These are phyloP conservation scores for Blechomonas ayalai DNA, from an alignment of 208 protist genomes.

Conservation along the genomic window DNA sequence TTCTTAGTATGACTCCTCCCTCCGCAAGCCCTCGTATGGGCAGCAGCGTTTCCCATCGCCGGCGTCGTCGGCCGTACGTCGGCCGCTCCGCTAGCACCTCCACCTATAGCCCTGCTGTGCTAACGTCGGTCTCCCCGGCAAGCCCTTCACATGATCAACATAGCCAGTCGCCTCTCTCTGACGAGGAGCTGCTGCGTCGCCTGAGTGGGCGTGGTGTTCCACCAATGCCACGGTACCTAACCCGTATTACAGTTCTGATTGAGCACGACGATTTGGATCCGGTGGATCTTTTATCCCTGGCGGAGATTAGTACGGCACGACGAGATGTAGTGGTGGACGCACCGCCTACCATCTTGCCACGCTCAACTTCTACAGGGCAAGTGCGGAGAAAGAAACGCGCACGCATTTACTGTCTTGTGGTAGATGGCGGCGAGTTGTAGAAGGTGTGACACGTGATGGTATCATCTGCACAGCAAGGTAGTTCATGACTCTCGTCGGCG, in stretches of 20 bases:
- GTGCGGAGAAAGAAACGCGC: conserved; percentile 5
- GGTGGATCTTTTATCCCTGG: conserved; percentile 54
- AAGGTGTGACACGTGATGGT: background rate
- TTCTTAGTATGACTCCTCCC: conserved; percentile 2
- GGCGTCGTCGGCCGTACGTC: background rate
- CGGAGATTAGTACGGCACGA: conserved; percentile 29
- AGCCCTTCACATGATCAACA: too few species aligned
- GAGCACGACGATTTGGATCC: conserved; percentile 70
- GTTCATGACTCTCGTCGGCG: too few species aligned
- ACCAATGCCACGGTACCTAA: conserved; percentile 66
- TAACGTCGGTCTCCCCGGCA: too few species aligned
- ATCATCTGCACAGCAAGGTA: too few species aligned
- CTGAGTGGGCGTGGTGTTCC: too few species aligned
- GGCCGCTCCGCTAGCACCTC: too few species aligned
- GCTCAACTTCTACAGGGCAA: background rate
- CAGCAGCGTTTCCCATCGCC: background rate
- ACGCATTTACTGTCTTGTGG: conserved; percentile 68
- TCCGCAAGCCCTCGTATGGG: too few species aligned
- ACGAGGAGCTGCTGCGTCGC: too few species aligned
- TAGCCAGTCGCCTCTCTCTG: too few species aligned
- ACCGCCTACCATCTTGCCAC: too few species aligned
- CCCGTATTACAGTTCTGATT: conserved; percentile 67
- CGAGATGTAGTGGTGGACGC: too few species aligned
- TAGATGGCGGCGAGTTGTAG: conserved; percentile 60
- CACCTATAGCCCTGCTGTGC: too few species aligned